Evolutionary conservation across 208 protist genomes (phyloP), one percentile per base, ranked within the genome.

Genomic region (Crithidia expoeki): DNA sequence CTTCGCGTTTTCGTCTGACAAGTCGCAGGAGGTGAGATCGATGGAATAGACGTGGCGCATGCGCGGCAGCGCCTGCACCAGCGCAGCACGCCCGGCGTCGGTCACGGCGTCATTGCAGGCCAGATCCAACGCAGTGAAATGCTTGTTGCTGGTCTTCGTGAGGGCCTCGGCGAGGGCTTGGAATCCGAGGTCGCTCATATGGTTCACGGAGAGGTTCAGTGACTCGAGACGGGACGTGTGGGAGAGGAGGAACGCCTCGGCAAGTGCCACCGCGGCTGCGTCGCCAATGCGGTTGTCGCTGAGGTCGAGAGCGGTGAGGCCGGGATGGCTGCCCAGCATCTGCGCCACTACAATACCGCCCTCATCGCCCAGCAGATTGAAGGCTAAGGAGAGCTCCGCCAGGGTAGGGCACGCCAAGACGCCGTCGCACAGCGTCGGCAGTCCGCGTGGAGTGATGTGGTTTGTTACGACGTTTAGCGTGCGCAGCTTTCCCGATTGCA

Each of bases 221-320:
- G 56, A 81, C 71, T 85, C 73, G 12, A 96, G 28, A 0, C 72
- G 65, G n/a, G 82, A 92, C 1, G 63, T 23, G 40, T 49, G 34
- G 3, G 82, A 82, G 30, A 90, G 65, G 38, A 94, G 78, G 28
- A 94, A 83, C 25, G 75, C 73, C 7, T 76, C 67, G 0, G 89
- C 89, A n/a, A 96, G 57, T 3, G 76, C 80, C 2, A 88, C 77
- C 3, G 87, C 92, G 25, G 88, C 92, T 3, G 33, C 47, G 66
- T 94, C 92, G 19, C 81, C 81, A 38, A 96, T 92, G 56, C 72
- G 66, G 65, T 96, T 96, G 68, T 94, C 88, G 51, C 88, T 95
- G 36, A 96, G 75, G 62, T 94, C 86, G 25, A 96, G 77, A 6
- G 36, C 69, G 4, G 36, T 70, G 19, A 96, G 83, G 19, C 80